A percentile compares a stretch with the other conserved stretches of the same genome.
Evolutionary conservation across 129 eudicot genomes (phyloP).

Genomic region (Pseudognaphalium luteoalbum): DNA sequence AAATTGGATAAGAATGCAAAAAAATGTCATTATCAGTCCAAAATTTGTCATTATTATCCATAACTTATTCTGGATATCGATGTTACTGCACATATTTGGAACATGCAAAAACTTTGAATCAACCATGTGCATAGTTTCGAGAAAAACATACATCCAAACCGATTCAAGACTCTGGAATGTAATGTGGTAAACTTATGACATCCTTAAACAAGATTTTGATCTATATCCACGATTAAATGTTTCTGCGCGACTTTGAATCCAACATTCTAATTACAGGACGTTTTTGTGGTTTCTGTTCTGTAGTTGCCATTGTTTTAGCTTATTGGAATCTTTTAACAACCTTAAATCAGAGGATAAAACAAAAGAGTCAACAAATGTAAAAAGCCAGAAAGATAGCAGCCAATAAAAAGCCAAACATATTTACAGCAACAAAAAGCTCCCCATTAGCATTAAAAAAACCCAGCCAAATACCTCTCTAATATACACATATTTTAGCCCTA

Average conservation of each 20-base stretch:
- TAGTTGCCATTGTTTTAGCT: not conserved
- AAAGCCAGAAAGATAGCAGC: not conserved
- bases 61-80: too few relatives aligned
- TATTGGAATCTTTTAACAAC: not conserved
- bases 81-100: too few relatives aligned
- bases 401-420: slow-evolving; percentile 1
- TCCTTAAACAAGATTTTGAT: too few relatives aligned
- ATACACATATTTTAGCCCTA: slow-evolving; percentile 29
- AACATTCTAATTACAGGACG: not conserved
- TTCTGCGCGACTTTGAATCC: not conserved
- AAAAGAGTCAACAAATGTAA: not conserved
- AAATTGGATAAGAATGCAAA: too few relatives aligned
- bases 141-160: too few relatives aligned
- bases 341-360: not conserved
- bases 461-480: slow-evolving; percentile 25
- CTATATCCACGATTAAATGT: not conserved
- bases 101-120: too few relatives aligned
- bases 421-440: slow-evolving; percentile 9
- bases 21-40: too few relatives aligned
- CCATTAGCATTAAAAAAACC: slow-evolving; percentile 11
- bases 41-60: too few relatives aligned
- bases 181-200: not conserved
- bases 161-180: not conserved
- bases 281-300: not conserved
- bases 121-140: too few relatives aligned